Base-by-base conservation (phyloP, 352 stramenopile genomes). In the Phytophthora boehmeriae region DNA sequence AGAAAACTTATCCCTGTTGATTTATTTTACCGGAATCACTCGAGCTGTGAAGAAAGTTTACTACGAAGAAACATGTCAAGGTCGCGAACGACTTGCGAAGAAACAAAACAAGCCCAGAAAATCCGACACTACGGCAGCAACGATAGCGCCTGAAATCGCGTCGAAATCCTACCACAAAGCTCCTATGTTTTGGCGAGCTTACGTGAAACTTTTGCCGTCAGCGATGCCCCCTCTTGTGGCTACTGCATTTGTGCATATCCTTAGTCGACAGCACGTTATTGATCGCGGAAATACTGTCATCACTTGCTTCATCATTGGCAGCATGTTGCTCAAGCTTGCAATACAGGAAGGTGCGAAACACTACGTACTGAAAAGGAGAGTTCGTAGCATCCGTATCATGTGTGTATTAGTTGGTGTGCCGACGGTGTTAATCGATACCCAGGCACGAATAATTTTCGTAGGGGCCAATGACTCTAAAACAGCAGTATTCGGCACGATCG, bases 341-440 rank as follows among this genome's bases (percentile, higher is more conserved):
- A 56, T 72, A 1, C 71, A 83, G 54, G 73, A 82, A 32, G 13
- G 54, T 17, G 36, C 57, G 2, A 79, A 78, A 25, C 16, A 27
- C 9, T 52, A 55, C 25, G 30, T 79, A 8, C 8, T 75, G 5
- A 65, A 50, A 13, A 59, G 52, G 32, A 38, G 39, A 2, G 17
- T 64, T 0, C 56, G 39, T 6, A 64, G 56, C 16, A 44, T 36
- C 11, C 48, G 46, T 5, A 34, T 57, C n/a, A 83, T 83, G 52
- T 76, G 63, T 22, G 41, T 80, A 2, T 36, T 66, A 1, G 68
- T 83, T 0, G 73, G 62, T 4, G 20, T 82, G 0, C 73, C 69
- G 6, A 76, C 73, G 1, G 68, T 82, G 2, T 20, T 83, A 20
- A 71, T 83, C 23, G 71, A 83, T 30, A 83, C 74, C 0, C 74